Conservation (phyloP, 495 filamentous ascomycete species). For the Daldinia grandis region DNA sequence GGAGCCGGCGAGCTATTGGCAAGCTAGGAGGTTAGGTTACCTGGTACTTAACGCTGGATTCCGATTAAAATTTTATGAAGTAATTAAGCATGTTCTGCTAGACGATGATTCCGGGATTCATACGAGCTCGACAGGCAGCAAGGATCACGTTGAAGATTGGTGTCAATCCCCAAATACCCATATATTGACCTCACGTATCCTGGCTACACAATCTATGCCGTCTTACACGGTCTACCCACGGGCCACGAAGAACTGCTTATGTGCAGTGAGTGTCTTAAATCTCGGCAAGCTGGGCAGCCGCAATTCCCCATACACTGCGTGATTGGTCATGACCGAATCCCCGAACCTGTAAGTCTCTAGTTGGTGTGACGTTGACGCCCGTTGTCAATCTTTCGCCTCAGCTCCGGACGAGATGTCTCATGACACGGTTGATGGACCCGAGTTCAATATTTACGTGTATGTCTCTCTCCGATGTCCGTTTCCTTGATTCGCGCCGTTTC, state of each 20-base stretch:
- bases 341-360: slow-evolving; percentile 36
- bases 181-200: slow-evolving; percentile 18
- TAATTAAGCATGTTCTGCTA: slow-evolving; percentile 33
- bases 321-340: slow-evolving; percentile 31
- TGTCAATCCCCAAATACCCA: slow-evolving; percentile 3
- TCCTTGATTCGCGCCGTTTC: slow-evolving; percentile 23
- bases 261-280: slow-evolving; percentile 35
- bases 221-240: slow-evolving; percentile 13
- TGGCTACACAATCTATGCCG: slow-evolving; percentile 24
- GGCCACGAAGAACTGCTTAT: slow-evolving; percentile 20
- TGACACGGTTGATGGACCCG: slow-evolving; percentile 25
- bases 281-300: slow-evolving; percentile 40
- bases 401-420: slow-evolving; percentile 30
- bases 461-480: slow-evolving; percentile 31
- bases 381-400: slow-evolving; percentile 22
- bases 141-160: slow-evolving; percentile 13
- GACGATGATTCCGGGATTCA: slow-evolving; percentile 24
- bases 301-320: slow-evolving; percentile 31
- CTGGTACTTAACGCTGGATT: slow-evolving; percentile 33
- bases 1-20: slow-evolving; percentile 41
- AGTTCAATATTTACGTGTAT: slow-evolving; percentile 36
- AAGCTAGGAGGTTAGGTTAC: slow-evolving; percentile 41
- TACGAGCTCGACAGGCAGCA: slow-evolving; percentile 19
- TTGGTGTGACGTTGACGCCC: slow-evolving; percentile 31
- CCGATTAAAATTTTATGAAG: slow-evolving; percentile 33